A percentile compares a stretch with the other conserved stretches of the same genome.
Conservation (phyloP, 208 protist genomes). For the Novymonas esmeraldas region DNA sequence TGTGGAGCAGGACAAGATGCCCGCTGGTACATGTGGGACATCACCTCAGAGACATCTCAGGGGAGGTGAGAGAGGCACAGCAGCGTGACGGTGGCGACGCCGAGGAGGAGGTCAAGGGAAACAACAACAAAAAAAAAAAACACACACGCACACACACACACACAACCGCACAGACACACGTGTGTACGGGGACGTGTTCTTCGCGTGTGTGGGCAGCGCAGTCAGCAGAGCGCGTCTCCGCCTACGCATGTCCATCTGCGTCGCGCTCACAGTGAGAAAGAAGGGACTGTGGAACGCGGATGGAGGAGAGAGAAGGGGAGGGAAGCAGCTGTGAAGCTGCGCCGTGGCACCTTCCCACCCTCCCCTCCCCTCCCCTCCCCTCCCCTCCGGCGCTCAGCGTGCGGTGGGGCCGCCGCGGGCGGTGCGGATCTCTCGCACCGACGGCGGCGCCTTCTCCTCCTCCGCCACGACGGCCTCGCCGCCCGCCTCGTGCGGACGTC, state of each 20-base stretch:
- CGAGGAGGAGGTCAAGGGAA: neutral
- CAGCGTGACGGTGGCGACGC: neutral
- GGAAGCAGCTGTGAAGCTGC: neutral
- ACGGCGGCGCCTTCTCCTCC: conserved; percentile 13
- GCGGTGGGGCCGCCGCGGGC: neutral
- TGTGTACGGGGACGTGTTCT: neutral
- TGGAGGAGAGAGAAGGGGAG: neutral
- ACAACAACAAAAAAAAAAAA: conserved; percentile 12
- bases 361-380: neutral
- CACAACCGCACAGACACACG: neutral
- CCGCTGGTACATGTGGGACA: too few species aligned
- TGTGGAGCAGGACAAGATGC: neutral
- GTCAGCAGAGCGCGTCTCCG: too few species aligned
- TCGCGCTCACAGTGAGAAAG: too few species aligned
- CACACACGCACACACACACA: neutral
- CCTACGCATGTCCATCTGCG: too few species aligned
- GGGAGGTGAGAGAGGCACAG: neutral
- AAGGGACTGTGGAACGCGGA: neutral
- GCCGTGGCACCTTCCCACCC: neutral
- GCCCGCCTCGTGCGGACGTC: neutral
- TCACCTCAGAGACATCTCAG: neutral
- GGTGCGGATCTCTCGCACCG: conserved; percentile 31
- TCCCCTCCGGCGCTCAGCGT: neutral
- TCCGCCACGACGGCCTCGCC: neutral
- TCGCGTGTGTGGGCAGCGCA: neutral